Evolutionary conservation across 352 stramenopile genomes (phyloP).

Genomic region (Phytophthora sp.): DNA sequence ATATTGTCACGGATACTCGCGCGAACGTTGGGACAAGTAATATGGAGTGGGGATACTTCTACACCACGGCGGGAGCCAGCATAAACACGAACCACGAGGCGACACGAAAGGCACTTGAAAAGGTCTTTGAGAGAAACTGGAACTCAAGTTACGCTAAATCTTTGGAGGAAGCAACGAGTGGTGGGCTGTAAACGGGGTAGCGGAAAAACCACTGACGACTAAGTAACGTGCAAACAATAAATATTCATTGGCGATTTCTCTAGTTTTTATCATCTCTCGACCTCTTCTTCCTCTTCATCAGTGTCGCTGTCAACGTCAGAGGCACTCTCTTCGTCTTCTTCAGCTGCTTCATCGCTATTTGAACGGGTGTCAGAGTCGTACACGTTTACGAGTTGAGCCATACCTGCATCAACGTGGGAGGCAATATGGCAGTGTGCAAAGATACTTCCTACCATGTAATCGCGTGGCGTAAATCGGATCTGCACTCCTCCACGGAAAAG

Average conservation of each 20-base stretch:
- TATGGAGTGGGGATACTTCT: conserved; percentile 90
- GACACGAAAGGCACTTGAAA: conserved; percentile 58
- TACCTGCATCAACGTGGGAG: conserved; percentile 71
- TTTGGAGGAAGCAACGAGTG: conserved; percentile 31
- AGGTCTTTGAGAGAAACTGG: conserved; percentile 81
- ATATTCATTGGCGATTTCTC: conserved; percentile 26
- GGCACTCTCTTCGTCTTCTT: conserved; percentile 8
- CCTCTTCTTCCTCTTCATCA: conserved; percentile 7
- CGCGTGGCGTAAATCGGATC: conserved; percentile 70
- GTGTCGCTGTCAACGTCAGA: conserved; percentile 1
- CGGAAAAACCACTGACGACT: neutral
- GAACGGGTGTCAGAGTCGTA: conserved; percentile 16
- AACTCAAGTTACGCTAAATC: conserved; percentile 63
- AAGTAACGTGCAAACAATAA: conserved; percentile 26
- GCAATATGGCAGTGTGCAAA: conserved; percentile 82
- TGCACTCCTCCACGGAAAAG: conserved; percentile 66
- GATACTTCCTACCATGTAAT: conserved; percentile 71
- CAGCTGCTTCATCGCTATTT: conserved; percentile 11
- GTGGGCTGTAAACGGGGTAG: neutral
- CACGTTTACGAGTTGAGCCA: conserved; percentile 77
- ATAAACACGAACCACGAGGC: conserved; percentile 78
- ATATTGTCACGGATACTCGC: conserved; percentile 80
- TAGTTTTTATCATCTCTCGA: conserved; percentile 18
- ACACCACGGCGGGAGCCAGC: conserved; percentile 79
- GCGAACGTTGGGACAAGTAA: conserved; percentile 88